Evolutionary conservation across 169 alveolate species (phyloP).

Genomic region (Cytauxzoon felis): DNA sequence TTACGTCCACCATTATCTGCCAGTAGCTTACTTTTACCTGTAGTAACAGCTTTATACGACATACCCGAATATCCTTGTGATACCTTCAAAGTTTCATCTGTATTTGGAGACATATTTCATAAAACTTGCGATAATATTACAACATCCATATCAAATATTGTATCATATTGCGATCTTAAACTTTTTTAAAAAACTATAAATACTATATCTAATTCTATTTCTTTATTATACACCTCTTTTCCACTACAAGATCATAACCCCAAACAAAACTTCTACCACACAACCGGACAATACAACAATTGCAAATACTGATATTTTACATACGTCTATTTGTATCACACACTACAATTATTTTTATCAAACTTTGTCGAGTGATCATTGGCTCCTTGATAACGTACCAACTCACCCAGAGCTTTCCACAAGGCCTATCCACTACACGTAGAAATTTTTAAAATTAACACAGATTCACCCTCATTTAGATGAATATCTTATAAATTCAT

Average conservation of each 20-base stretch:
- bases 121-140: not conserved
- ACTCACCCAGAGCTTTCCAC: too few relatives aligned
- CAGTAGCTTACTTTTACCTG: slow-evolving; percentile 5
- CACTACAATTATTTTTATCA: too few relatives aligned
- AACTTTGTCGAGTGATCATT: too few relatives aligned
- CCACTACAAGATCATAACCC: not conserved
- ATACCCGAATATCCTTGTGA: not conserved
- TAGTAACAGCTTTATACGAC: slow-evolving; percentile 18
- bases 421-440: too few relatives aligned
- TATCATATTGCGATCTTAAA: not conserved
- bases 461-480: too few relatives aligned
- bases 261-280: not conserved
- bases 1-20: not conserved
- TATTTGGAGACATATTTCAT: not conserved
- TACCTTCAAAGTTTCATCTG: not conserved
- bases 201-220: not conserved
- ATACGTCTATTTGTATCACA: too few relatives aligned
- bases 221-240: too few relatives aligned
- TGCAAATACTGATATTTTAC: too few relatives aligned
- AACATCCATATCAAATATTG: not conserved
- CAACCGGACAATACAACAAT: not conserved
- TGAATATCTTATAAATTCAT: too few relatives aligned
- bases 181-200: not conserved
- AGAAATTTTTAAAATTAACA: too few relatives aligned
- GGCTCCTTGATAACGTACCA: too few relatives aligned